Evolutionary conservation across 495 filamentous ascomycete genomes (phyloP).

Genomic region (Friedmanniomyces simplex): DNA sequence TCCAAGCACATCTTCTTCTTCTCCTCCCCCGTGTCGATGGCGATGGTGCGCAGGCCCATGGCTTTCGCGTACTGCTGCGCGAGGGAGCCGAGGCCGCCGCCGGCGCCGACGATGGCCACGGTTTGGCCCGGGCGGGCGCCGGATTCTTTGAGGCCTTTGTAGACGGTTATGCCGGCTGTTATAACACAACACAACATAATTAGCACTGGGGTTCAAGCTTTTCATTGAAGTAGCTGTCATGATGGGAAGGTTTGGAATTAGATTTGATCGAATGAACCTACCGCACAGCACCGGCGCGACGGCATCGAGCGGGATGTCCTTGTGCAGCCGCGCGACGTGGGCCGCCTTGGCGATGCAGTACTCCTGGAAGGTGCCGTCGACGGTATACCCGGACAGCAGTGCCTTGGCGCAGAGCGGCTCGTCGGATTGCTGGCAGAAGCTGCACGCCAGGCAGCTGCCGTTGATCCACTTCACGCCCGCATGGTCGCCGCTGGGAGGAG

Average conservation of each 20-base stretch:
- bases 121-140: constrained; percentile 61
- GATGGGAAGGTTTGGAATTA: no score
- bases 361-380: constrained; percentile 88
- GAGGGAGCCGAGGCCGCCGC: constrained; percentile 73
- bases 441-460: constrained; percentile 65
- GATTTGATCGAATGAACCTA: neutral
- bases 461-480: constrained; percentile 91
- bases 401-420: constrained; percentile 68
- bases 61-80: constrained; percentile 81
- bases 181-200: no score
- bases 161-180: constrained; percentile 88
- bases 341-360: constrained; percentile 79
- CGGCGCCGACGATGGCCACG: constrained; percentile 80
- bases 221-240: no score
- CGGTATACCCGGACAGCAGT: constrained; percentile 75
- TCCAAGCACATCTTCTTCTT: constrained; percentile 56
- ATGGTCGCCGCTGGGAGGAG: constrained; percentile 49
- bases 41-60: constrained; percentile 71
- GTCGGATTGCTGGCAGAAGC: constrained; percentile 66
- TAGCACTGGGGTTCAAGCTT: no score
- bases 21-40: constrained; percentile 70
- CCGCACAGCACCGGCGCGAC: constrained; percentile 59
- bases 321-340: constrained; percentile 69
- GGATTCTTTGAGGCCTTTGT: constrained; percentile 85
- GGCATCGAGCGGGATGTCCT: constrained; percentile 62